Conservation (phyloP, 179 eudicot genomes). For the Silene noctiflora region DNA sequence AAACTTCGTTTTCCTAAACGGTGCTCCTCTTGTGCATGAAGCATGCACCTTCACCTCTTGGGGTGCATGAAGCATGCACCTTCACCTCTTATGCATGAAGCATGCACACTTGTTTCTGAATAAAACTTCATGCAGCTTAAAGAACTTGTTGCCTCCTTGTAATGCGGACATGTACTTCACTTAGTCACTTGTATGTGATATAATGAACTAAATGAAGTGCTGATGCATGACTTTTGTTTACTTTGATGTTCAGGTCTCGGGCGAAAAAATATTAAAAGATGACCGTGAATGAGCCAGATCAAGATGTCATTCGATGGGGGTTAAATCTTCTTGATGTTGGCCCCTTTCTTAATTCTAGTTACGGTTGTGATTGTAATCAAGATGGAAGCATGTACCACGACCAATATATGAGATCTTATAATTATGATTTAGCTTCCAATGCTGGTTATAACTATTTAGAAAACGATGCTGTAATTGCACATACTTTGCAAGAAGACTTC, state of each 20-base stretch:
- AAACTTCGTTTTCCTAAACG: neutral
- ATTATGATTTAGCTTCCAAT: slow-evolving; percentile 32
- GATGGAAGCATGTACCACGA: slow-evolving; percentile 52
- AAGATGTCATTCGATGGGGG: slow-evolving; percentile 67
- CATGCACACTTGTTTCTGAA: neutral
- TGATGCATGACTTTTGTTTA: neutral
- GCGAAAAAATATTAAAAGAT: slow-evolving; percentile 20
- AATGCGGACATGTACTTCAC: neutral
- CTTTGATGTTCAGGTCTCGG: slow-evolving; percentile 24
- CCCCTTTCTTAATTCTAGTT: slow-evolving; percentile 47
- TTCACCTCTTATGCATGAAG: neutral
- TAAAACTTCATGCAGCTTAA: neutral
- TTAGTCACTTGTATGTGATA: neutral
- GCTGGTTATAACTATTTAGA: slow-evolving; percentile 40
- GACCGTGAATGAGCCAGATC: slow-evolving; percentile 55
- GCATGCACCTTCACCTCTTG: neutral
- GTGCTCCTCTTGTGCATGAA: neutral
- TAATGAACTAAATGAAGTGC: neutral
- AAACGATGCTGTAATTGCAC: slow-evolving; percentile 53
- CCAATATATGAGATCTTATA: slow-evolving; percentile 44
- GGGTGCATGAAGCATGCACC: neutral
- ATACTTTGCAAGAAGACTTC: slow-evolving; percentile 63
- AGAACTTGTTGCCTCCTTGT: neutral
- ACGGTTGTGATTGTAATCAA: slow-evolving; percentile 43
- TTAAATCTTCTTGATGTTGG: slow-evolving; percentile 57